Base-by-base conservation (phyloP, 371 early-diverging fungal genomes). In the Polyrhizophydium stewartii region DNA sequence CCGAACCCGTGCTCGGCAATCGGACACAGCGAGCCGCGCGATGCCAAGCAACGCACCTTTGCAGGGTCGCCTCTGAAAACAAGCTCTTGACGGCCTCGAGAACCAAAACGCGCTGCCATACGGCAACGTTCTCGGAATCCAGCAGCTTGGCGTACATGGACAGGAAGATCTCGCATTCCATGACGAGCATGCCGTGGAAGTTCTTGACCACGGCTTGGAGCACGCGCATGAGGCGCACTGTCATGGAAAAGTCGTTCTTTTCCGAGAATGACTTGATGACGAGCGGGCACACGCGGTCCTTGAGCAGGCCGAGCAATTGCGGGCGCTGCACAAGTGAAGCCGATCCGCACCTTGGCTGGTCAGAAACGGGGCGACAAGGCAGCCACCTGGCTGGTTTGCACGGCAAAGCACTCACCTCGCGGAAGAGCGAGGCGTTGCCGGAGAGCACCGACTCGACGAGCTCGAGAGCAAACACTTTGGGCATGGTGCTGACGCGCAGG, bases 121-220 rank as follows among this genome's bases (percentile, higher is more conserved):
- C 60, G 46, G 66, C 67, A 40, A 64, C 45, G 32, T 45, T 65
- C 45, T 89, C 90, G 10, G 86, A 85, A 30, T 92, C 94, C 33
- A 93, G 63, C 19, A 91, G 81, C 66, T 92, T 89, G 38, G 88
- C 81, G 65, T 93, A 81, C 83, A 95, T 89, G 7, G 93, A 85
- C 49, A 97, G 68, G 60, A 96, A 94, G 32, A 96, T 90, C 68
- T 96, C 97, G 71, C 93, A 92, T 62, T 96, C 96, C 71, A 89
- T 90, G 12, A 87, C 87, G 78, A 96, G 64, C 7, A 86, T 77
- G 37, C 81, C 81, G 60, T 83, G 84, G 65, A 93, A 89, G 56
- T 91, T 82, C 58, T 88, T 88, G 46, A 95, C 84, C 25, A 96
- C 77, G 35, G 89, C 82, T 59, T 86, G 82, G 0, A 93, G 87